These are phyloP conservation scores for Globisporangium paroecandrum DNA, from an alignment of 352 stramenopile genomes.

Conservation along the genomic window DNA sequence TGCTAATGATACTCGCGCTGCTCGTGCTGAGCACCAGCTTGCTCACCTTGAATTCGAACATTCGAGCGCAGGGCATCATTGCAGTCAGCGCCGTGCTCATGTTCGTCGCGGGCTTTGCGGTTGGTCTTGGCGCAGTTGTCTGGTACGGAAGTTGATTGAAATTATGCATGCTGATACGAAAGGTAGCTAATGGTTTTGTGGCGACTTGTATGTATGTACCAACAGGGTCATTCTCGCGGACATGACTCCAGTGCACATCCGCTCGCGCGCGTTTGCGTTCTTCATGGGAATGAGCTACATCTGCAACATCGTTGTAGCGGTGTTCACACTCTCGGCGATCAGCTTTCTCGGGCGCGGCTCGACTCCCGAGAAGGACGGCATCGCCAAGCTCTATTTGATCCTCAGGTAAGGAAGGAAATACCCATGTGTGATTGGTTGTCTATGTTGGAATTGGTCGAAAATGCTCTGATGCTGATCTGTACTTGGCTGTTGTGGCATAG, in stretches of 20 bases:
- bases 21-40: slow-evolving; percentile 65
- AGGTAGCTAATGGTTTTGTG: not conserved
- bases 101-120: slow-evolving; percentile 83
- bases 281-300: slow-evolving; percentile 87
- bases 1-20: slow-evolving; percentile 71
- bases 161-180: not conserved
- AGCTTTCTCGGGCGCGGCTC: slow-evolving; percentile 54
- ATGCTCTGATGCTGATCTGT: not conserved
- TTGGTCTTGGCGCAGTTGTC: slow-evolving; percentile 76
- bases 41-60: slow-evolving; percentile 47
- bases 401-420: slow-evolving; percentile 28
- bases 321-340: slow-evolving; percentile 79
- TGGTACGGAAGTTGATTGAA: slow-evolving; percentile 36
- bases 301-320: slow-evolving; percentile 80
- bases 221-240: slow-evolving; percentile 81
- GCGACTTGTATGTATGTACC: not conserved
- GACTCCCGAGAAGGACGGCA: slow-evolving; percentile 76
- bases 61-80: slow-evolving; percentile 50
- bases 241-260: slow-evolving; percentile 85
- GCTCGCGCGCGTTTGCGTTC: slow-evolving; percentile 75
- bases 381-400: slow-evolving; percentile 85
- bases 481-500: slow-evolving; percentile 14
- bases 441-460: not conserved
- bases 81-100: slow-evolving; percentile 76
- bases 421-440: not conserved